Evolutionary conservation across 2,329 filamentous ascomycete species (phyloP).

Genomic region (Ophiostoma novo-ulmi): DNA sequence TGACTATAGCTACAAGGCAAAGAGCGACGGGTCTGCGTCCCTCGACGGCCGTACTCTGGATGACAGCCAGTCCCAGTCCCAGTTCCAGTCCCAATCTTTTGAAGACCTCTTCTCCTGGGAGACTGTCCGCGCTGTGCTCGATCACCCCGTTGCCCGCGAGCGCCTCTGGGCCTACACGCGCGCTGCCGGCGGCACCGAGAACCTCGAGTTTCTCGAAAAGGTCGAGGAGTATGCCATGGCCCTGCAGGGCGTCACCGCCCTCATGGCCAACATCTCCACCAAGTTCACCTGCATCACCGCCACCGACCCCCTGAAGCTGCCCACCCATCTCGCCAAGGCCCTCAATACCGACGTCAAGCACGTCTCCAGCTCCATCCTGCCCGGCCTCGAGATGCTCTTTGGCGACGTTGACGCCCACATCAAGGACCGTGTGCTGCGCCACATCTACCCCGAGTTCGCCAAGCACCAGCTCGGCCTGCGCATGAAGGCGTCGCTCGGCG

Average conservation of each 20-base stretch:
- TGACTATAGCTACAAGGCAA: conserved; percentile 32
- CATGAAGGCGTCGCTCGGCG: conserved; percentile 42
- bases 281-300: conserved; percentile 38
- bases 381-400: conserved; percentile 42
- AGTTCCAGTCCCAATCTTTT: neutral
- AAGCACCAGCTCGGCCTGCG: conserved; percentile 45
- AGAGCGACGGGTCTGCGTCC: conserved; percentile 31
- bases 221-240: conserved; percentile 43
- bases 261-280: conserved; percentile 37
- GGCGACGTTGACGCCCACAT: conserved; percentile 38
- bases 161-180: conserved; percentile 49
- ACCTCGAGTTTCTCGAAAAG: conserved; percentile 48
- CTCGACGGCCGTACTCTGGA: conserved; percentile 33
- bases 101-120: conserved; percentile 39
- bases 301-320: conserved; percentile 41
- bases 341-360: conserved; percentile 46
- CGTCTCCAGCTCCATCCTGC: conserved; percentile 41
- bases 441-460: conserved; percentile 48
- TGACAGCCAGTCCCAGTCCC: neutral
- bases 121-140: conserved; percentile 47
- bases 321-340: conserved; percentile 37
- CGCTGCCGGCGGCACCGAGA: conserved; percentile 42
- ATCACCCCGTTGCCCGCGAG: conserved; percentile 44
- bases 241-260: conserved; percentile 38
- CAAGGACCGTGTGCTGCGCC: conserved; percentile 39